Evolutionary conservation across 306 rosid genomes (phyloP), one percentile per base, ranked within the genome.

Genomic region (Ziziphus jujuba): DNA sequence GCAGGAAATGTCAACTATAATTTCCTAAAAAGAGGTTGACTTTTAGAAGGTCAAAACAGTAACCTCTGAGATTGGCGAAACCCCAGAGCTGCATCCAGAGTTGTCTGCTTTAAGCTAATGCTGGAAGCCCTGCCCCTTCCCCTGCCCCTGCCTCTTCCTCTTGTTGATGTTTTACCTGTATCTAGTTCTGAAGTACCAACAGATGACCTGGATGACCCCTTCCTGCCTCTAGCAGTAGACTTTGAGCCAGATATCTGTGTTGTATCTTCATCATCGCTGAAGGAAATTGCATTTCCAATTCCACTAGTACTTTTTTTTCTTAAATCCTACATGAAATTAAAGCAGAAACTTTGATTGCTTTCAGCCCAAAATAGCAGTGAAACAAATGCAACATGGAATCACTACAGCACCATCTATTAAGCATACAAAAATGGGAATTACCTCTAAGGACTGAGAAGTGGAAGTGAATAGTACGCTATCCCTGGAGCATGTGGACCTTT

Each of bases 201-300:
- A 63, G 97, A 76, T 45, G 81, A 51, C 69, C 55, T 70, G 63
- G 87, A 69, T 10, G 89, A 66, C 60, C 80, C 96, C 73, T 80
- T 88, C 61, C 87, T 80, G 53, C 95, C 95, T 86, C 96, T 93
- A 23, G 84, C 75, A 61, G 82, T 84, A 72, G 87, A 70, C 78
- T 77, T 87, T 67, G 85, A 69, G 75, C 75, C 79, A 28, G 86
- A 73, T 63, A 84, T 72, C 60, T 76, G 87, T 59, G 76, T 67
- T 51, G 85, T 57, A 61, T 90, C 99, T 69, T 93, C 97, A 66
- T 90, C 97, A 68, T 93, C 97, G 31, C 99, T 90, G 65, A 93
- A 90, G 72, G 99, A 81, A 84, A 79, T 86, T 31, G 87, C 89
- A 80, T 69, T 71, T 74, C 82, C 89, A 53, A 66, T 77, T 75